A percentile compares a stretch with the other conserved stretches of the same genome.
These are phyloP conservation scores for Ambispora gerdemannii DNA, from an alignment of 192 early-diverging fungal species.

Conservation along the genomic window DNA sequence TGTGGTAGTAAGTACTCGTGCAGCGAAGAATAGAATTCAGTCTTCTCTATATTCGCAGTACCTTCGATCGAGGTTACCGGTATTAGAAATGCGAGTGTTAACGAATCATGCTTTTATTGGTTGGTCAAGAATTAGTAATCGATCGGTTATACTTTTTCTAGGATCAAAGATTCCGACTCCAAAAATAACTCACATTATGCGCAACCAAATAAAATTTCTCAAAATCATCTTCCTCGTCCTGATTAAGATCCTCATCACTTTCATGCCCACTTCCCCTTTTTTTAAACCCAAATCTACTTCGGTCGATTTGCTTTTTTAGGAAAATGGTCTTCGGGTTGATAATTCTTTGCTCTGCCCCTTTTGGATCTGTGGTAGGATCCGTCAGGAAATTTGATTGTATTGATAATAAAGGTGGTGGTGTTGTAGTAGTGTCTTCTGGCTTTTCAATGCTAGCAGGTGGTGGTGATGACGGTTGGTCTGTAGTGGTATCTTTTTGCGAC, in stretches of 20 bases:
- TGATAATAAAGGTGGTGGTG: not conserved
- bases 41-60: not conserved
- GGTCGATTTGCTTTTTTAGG: not conserved
- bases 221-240: not conserved
- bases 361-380: not conserved
- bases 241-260: not conserved
- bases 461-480: not conserved
- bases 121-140: no score
- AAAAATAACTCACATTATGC: conserved; percentile 22
- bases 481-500: not conserved
- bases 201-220: conserved; percentile 23
- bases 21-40: conserved; percentile 9
- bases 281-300: not conserved
- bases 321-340: conserved; percentile 5
- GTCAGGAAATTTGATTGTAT: conserved; percentile 18
- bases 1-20: conserved; percentile 11
- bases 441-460: not conserved
- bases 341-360: conserved; percentile 1
- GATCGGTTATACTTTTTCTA: no score
- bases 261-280: not conserved
- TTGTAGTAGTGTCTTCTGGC: no score
- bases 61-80: not conserved
- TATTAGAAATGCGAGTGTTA: conserved; percentile 27
- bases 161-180: no score
- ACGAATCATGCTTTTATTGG: conserved; percentile 6